These are phyloP conservation scores for Tilletia setariae DNA, from an alignment of 1,284 basidiomycete genomes.

Conservation along the genomic window DNA sequence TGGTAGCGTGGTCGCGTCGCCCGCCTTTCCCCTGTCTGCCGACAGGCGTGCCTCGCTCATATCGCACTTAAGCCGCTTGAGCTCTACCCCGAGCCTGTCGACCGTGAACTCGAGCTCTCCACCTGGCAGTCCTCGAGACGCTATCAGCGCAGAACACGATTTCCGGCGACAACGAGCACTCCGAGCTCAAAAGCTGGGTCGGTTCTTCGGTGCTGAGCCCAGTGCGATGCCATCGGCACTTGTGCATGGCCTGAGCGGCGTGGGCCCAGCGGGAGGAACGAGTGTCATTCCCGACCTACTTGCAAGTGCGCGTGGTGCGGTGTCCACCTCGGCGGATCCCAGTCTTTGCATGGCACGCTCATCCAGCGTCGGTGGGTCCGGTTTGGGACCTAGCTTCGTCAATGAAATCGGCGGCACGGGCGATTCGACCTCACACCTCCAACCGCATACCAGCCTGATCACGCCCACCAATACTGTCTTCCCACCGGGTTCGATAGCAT, in stretches of 20 bases:
- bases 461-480: neutral
- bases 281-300: too few relatives aligned
- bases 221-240: neutral
- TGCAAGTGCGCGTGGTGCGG: neutral
- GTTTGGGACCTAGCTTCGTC: neutral
- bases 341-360: too few relatives aligned
- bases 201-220: constrained; percentile 16
- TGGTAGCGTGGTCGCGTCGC: neutral
- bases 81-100: constrained; percentile 11
- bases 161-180: constrained; percentile 14
- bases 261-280: neutral
- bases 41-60: neutral
- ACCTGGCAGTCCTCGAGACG: neutral
- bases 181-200: constrained; percentile 14
- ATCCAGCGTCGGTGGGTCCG: too few relatives aligned
- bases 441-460: too few relatives aligned
- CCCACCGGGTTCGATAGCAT: neutral
- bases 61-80: neutral
- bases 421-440: neutral
- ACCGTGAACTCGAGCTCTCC: neutral
- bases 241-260: neutral
- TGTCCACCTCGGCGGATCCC: neutral
- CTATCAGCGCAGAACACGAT: constrained; percentile 15
- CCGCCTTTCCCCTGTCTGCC: neutral
- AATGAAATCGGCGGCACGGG: neutral